Conservation (phyloP, 176 grass and related monocot genomes). For the Aegilops umbellulata region DNA sequence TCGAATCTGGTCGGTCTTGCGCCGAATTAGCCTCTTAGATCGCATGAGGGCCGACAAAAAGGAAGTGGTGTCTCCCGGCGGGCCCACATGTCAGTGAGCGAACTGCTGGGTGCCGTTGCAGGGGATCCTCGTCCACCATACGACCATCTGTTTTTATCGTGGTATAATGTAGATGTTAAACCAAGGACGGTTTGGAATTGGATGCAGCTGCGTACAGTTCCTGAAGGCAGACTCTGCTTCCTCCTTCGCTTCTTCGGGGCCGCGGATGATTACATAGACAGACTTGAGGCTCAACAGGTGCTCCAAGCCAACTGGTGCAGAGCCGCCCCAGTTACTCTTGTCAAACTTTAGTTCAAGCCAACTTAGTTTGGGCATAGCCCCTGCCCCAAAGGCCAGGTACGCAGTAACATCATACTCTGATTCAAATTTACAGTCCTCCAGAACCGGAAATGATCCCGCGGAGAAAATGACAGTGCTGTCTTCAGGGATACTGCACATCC, state of each 20-base stretch:
- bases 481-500: background rate
- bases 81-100: too few relatives aligned
- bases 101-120: too few relatives aligned
- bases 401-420: background rate
- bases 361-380: background rate
- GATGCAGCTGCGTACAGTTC: background rate
- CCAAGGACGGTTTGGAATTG: background rate
- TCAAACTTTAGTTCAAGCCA: background rate
- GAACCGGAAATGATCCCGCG: background rate
- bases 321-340: background rate
- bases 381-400: background rate
- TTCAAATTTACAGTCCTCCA: fast-evolving
- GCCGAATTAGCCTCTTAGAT: too few relatives aligned
- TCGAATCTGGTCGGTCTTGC: too few relatives aligned
- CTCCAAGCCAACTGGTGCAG: background rate
- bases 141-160: too few relatives aligned
- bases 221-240: too few relatives aligned
- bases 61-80: too few relatives aligned
- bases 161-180: too few relatives aligned
- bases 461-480: background rate
- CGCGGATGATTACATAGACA: background rate
- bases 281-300: background rate
- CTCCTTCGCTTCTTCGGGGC: too few relatives aligned
- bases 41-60: too few relatives aligned
- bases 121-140: too few relatives aligned